Evolutionary conservation across 148 eudicot genomes (phyloP).

Genomic region (Rhododendron ferrugineum): DNA sequence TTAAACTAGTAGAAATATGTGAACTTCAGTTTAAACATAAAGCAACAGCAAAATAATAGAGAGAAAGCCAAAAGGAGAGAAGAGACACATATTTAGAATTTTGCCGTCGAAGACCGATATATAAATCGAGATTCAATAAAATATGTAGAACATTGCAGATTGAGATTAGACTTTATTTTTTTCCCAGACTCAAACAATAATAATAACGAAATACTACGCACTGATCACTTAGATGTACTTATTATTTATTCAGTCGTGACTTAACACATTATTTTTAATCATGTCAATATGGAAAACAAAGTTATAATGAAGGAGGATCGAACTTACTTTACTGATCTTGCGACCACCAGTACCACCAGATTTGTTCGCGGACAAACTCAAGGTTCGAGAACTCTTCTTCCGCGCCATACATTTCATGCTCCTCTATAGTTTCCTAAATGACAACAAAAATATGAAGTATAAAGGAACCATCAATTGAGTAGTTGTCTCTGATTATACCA

Average conservation of each 20-base stretch:
- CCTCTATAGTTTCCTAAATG: not conserved
- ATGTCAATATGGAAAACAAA: not conserved
- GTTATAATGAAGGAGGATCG: not conserved
- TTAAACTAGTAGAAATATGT: too few relatives aligned
- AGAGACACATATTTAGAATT: not conserved
- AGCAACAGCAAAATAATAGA: too few relatives aligned
- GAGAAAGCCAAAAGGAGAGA: not conserved
- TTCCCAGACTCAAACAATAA: too few relatives aligned
- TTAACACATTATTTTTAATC: too few relatives aligned
- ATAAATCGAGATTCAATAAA: not conserved
- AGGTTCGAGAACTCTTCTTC: not conserved
- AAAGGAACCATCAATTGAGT: too few relatives aligned
- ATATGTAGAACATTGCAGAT: not conserved
- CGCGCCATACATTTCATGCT: rapidly evolving
- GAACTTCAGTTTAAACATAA: not conserved
- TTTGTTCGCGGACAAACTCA: too few relatives aligned
- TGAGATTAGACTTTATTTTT: too few relatives aligned
- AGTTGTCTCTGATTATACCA: too few relatives aligned
- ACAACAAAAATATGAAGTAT: not conserved
- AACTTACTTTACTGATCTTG: not conserved
- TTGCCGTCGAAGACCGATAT: not conserved
- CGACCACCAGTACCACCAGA: too few relatives aligned
- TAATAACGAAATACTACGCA: too few relatives aligned
- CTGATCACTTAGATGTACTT: too few relatives aligned
- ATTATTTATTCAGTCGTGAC: too few relatives aligned